These are phyloP conservation scores for Stipa capillata DNA, from an alignment of 176 grass and related monocot species.

Conservation along the genomic window DNA sequence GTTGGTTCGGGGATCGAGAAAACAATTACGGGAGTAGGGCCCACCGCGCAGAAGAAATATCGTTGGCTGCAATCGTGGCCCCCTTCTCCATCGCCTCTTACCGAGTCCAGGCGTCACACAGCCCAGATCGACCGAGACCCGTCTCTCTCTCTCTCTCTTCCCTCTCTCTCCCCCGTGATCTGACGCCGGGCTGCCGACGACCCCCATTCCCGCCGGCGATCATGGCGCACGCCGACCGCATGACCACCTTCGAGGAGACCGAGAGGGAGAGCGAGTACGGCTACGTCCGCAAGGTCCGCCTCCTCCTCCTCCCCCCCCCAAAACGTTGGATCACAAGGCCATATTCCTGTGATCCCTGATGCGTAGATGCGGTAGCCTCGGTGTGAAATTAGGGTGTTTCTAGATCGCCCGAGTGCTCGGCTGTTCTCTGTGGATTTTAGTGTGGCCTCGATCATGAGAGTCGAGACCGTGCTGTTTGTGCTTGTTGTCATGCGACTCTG, in stretches of 20 bases:
- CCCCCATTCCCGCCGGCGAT: conserved; percentile 7
- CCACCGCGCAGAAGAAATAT: neutral
- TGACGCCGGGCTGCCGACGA: conserved; percentile 18
- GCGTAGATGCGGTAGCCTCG: too few relatives aligned
- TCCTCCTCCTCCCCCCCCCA: too few relatives aligned
- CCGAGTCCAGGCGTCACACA: conserved; percentile 14
- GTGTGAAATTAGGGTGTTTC: neutral
- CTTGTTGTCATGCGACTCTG: too few relatives aligned
- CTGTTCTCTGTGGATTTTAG: too few relatives aligned
- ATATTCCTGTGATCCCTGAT: neutral
- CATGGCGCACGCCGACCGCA: conserved; percentile 72
- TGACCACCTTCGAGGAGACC: conserved; percentile 88
- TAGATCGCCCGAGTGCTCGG: neutral
- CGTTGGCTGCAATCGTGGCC: conserved; percentile 38
- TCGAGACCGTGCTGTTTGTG: neutral
- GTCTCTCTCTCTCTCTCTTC: too few relatives aligned
- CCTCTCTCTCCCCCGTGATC: conserved; percentile 16
- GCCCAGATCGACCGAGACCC: conserved; percentile 27
- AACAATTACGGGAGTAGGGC: too few relatives aligned
- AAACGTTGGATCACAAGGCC: neutral
- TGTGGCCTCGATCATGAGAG: neutral
- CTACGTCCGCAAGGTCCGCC: conserved; percentile 87
- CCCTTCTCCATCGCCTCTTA: conserved; percentile 13
- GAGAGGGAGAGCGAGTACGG: conserved; percentile 98
- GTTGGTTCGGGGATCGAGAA: too few relatives aligned